A percentile compares a stretch with the other conserved stretches of the same genome.
These are phyloP conservation scores for Hemerocallis citrina DNA, from an alignment of 106 monocot genomes.

Conservation along the genomic window DNA sequence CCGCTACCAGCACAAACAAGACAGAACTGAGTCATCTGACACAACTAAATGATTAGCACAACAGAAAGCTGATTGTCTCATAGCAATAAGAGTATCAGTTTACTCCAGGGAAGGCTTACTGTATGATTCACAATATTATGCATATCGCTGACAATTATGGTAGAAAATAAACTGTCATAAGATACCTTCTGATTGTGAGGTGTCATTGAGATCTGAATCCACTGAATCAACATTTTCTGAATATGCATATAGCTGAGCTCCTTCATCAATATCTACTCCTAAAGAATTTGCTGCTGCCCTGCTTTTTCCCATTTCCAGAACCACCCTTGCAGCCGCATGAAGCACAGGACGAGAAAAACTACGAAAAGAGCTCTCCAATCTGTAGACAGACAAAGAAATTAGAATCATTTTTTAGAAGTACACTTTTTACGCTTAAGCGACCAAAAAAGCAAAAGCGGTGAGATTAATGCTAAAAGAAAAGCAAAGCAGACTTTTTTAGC, in stretches of 20 bases:
- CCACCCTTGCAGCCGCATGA: conserved; percentile 95
- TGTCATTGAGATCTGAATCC: conserved; percentile 67
- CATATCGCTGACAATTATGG: no score
- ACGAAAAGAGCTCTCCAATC: conserved; percentile 94
- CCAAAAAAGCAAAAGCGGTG: no score
- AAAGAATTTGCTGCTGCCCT: conserved; percentile 94
- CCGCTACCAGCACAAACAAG: no score
- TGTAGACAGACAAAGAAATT: neutral
- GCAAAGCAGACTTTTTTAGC: no score
- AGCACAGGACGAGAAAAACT: conserved; percentile 97
- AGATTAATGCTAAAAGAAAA: neutral
- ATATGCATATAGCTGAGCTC: conserved; percentile 49
- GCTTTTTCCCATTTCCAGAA: conserved; percentile 98
- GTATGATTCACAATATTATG: no score
- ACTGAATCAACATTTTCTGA: conserved; percentile 60
- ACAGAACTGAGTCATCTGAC: no score
- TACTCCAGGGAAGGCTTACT: no score
- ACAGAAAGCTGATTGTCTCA: no score
- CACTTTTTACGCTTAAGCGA: no score
- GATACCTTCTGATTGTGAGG: conserved; percentile 67
- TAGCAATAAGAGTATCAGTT: no score
- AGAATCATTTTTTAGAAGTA: no score
- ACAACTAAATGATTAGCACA: no score
- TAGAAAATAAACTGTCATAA: neutral
- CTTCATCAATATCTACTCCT: conserved; percentile 69